Evolutionary conservation across 495 filamentous ascomycete genomes (phyloP), one percentile per base, ranked within the genome.

Genomic region (Xeromyces bisporus): DNA sequence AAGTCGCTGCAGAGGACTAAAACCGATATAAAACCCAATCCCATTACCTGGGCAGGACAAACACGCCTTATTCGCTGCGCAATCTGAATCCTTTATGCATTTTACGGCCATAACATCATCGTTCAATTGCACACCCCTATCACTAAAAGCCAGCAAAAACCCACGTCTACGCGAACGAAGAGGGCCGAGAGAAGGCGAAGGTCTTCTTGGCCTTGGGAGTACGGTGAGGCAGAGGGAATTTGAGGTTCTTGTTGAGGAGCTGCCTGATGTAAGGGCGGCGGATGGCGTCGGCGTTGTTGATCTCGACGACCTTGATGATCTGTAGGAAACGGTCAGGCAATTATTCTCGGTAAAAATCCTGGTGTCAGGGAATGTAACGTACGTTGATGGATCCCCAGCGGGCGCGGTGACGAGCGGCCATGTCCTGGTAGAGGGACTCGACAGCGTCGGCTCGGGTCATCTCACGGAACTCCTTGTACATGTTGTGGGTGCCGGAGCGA

Each of bases 391-490:
- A 93, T 60, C 91, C 74, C 71, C 96, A 97, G 45, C 89, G 82
- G 47, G 89, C 75, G 60, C 89, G 81, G 70, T 97, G 89, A 52
- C 91, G 80, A 57, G 91, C 86, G 51, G 89, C 80, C 91, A 97
- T 96, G 63, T 97, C 89, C 67, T 92, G 81, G 74, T 97, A 97
- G 57, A 97, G 75, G 43, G 85, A 68, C 65, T 96, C 82, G 39
- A 97, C 89, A 40, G 89, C 89, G 38, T 84, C 87, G 40, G 75
- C 79, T 59, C 89, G 73, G 53, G 80, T 85, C 69, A 93, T 80
- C 73, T 96, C 89, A 56, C 89, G 80, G 75, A 94, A 96, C 72
- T 97, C 89, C 73, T 94, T 96, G 82, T 97, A 97, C 89, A 97
- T 97, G 76, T 97, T 97, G 81, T 97, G 89, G 46, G 91, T 97